Evolutionary conservation across 192 early-diverging fungal species (phyloP), one percentile per base, ranked within the genome.

Genomic region (Dimargaris cristalligena): DNA sequence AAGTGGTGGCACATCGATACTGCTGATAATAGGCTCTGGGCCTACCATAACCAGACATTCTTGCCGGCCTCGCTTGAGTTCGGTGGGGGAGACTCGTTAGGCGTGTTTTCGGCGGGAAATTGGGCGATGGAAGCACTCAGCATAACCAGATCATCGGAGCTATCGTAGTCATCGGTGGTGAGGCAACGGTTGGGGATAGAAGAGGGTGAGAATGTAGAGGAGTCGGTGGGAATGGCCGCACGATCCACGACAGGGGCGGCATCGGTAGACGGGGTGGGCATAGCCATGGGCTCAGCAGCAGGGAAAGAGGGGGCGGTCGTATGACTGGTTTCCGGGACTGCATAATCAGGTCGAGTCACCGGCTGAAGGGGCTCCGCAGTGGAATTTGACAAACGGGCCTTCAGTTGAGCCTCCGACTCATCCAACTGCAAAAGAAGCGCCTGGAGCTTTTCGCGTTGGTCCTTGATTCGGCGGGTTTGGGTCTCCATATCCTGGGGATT

Each of bases 21-120:
- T n/a, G n/a, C n/a, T n/a, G n/a, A n/a, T n/a, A n/a, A n/a, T n/a
- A n/a, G n/a, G n/a, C n/a, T n/a, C n/a, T n/a, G n/a, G n/a, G n/a
- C n/a, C 47, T 56, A 56, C 54, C 54, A 56, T 14, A 56, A 34
- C 54, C 54, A 56, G 34, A 28, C 54, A 20, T 28, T 18, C 54
- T 56, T 56, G 54, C 16, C 38, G 38, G 8, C 16, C 8, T 16
- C 38, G 38, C 31, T 33, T 34, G 4, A 16, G 18, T 10, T 1
- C 30, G 30, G 4, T 20, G 34, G 16, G 2, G 54, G 30, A 34
- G 29, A 1, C 1, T 29, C 13, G 2, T 13, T 3, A 20, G 18
- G 10, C 16, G 2, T 9, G 30, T 56, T 1, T 10, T 13, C 31
- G 23, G 54, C 20, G 31, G 54, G 16, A 9, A 56, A 34, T 13